Evolutionary conservation across 2,329 filamentous ascomycete genomes (phyloP).

Genomic region (Fusarium pilosicola): DNA sequence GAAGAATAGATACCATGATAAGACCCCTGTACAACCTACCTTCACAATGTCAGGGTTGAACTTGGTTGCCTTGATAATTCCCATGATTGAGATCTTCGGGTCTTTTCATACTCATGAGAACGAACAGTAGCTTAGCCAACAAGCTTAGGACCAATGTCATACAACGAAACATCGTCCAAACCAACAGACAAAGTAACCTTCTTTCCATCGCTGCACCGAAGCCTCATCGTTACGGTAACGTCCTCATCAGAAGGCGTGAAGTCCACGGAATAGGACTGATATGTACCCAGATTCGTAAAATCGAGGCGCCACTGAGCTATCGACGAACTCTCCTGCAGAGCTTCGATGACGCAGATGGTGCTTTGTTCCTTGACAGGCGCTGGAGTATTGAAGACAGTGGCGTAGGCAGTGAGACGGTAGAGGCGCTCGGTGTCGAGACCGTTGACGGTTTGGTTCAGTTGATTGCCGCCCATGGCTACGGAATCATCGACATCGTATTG

Average conservation of each 20-base stretch:
- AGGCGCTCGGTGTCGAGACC: neutral
- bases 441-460: conserved; percentile 1
- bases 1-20: neutral
- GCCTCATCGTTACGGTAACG: neutral
- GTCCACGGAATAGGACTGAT: rapidly evolving
- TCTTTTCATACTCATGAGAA: rapidly evolving
- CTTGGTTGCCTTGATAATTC: rapidly evolving
- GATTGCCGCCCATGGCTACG: neutral
- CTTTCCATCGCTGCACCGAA: neutral
- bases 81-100: rapidly evolving
- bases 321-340: rapidly evolving
- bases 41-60: rapidly evolving
- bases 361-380: rapidly evolving
- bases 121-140: neutral
- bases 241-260: neutral
- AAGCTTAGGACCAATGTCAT: neutral
- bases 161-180: neutral
- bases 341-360: neutral
- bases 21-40: rapidly evolving
- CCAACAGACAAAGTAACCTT: neutral
- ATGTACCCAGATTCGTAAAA: neutral
- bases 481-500: neutral
- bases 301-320: neutral
- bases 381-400: neutral
- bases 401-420: neutral